A percentile compares a stretch with the other conserved stretches of the same genome.
Conservation (phyloP, 495 filamentous ascomycete genomes). For the Pyrenula massariospora region DNA sequence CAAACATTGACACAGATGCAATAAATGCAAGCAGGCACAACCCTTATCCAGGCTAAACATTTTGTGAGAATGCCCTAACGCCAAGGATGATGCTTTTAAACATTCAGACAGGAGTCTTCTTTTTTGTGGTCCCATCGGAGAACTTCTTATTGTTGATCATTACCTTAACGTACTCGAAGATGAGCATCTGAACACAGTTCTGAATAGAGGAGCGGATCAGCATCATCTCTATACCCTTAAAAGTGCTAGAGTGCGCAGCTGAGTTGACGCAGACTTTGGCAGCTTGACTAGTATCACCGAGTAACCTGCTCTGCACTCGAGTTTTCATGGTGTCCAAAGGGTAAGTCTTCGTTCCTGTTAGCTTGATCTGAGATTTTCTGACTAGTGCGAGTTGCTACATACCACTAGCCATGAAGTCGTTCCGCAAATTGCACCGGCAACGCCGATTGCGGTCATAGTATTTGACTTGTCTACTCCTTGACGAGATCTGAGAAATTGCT, state of each 20-base stretch:
- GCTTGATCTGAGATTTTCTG: conserved; percentile 1
- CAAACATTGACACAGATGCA: too few species aligned
- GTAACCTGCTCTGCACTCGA: conserved; percentile 32
- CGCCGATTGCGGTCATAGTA: conserved; percentile 3
- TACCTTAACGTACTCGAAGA: conserved; percentile 33
- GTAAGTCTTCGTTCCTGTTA: conserved; percentile 24
- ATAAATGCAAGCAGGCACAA: neutral
- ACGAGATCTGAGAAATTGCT: conserved; percentile 57
- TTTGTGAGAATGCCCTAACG: neutral
- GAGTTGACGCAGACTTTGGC: neutral
- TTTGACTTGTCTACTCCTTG: conserved; percentile 23
- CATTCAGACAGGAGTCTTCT: neutral
- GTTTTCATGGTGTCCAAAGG: conserved; percentile 38
- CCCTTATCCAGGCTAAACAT: neutral
- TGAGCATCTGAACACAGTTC: conserved; percentile 36
- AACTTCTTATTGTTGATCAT: conserved; percentile 18
- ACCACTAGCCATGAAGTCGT: conserved; percentile 37
- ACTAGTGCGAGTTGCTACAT: conserved; percentile 10
- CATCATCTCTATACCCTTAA: conserved; percentile 36
- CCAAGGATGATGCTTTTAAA: neutral
- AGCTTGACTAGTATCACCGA: conserved; percentile 30
- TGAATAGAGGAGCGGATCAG: conserved; percentile 33
- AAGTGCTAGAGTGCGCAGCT: conserved; percentile 36
- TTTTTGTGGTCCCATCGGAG: neutral
- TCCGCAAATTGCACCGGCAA: conserved; percentile 35